Conservation (phyloP, 805 yeast genomes). For the Pichia manshurica region DNA sequence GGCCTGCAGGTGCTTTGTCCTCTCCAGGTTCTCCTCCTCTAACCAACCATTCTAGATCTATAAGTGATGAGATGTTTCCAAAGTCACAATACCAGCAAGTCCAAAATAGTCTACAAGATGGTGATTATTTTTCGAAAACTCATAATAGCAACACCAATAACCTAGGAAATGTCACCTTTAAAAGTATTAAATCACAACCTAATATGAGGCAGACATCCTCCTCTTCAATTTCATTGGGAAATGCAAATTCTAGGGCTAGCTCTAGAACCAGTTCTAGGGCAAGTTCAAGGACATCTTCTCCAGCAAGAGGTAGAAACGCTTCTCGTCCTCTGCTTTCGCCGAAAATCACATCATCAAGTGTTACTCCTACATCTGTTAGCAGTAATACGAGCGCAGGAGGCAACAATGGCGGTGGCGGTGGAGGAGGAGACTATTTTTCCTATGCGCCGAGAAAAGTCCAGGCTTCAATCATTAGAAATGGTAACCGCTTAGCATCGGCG, state of each 20-base stretch:
- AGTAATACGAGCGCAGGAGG: no score
- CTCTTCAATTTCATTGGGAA: not conserved
- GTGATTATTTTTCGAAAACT: not conserved
- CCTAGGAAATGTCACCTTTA: conserved; percentile 7
- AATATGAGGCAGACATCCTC: conserved; percentile 1
- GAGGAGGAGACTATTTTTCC: conserved; percentile 15
- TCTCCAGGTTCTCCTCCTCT: not conserved
- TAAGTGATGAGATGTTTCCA: conserved; percentile 5
- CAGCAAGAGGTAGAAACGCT: conserved; percentile 2
- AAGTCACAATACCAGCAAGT: conserved; percentile 7
- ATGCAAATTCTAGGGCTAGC: conserved; percentile 1
- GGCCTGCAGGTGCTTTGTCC: not conserved
- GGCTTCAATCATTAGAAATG: conserved; percentile 13
- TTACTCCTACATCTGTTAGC: conserved; percentile 4
- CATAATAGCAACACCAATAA: conserved; percentile 5
- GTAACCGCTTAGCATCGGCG: conserved; percentile 12
- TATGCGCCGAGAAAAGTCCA: conserved; percentile 14
- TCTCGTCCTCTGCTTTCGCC: conserved; percentile 6
- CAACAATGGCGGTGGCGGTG: not conserved
- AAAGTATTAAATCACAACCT: conserved; percentile 6
- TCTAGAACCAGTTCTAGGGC: conserved; percentile 11
- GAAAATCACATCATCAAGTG: not conserved
- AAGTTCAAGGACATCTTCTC: conserved; percentile 14
- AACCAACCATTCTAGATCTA: conserved; percentile 7
- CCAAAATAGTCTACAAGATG: conserved; percentile 1